phyloP scores from a whole-genome alignment of 2,329 filamentous ascomycete genomes.

The Stagonosporopsis cucurbitacearum region DNA sequence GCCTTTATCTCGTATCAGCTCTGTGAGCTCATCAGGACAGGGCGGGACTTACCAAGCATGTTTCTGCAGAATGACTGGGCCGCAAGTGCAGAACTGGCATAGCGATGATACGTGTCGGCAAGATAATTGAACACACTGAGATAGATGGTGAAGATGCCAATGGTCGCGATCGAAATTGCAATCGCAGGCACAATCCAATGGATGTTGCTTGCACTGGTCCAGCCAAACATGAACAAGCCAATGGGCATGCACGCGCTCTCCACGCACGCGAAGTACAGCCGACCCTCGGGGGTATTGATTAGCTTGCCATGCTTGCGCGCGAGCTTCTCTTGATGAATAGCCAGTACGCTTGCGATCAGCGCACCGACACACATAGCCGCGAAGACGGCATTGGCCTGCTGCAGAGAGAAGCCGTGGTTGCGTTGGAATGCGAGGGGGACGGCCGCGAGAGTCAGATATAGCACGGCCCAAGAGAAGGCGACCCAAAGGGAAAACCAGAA shows the following conservation, averaged over 20 bases:
- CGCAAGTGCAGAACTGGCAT: conserved; percentile 83
- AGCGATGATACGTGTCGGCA: conserved; percentile 84
- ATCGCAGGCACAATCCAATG: conserved; percentile 77
- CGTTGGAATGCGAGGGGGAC: conserved; percentile 77
- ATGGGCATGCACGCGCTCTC: conserved; percentile 76
- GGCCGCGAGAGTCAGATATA: conserved; percentile 84
- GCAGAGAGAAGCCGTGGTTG: conserved; percentile 70
- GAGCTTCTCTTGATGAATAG: conserved; percentile 75
- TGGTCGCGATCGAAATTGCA: conserved; percentile 75
- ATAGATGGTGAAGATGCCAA: conserved; percentile 80
- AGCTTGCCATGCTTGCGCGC: conserved; percentile 56
- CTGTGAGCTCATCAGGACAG: background rate
- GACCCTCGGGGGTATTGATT: conserved; percentile 67
- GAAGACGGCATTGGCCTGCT: conserved; percentile 76
- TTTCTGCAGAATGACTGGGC: conserved; percentile 89
- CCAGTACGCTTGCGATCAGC: conserved; percentile 69
- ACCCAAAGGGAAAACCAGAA: conserved; percentile 92
- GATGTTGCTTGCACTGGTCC: conserved; percentile 66
- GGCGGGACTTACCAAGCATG: conserved; percentile 63
- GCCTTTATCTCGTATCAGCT: conserved; percentile 38
- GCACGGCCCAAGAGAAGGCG: conserved; percentile 84
- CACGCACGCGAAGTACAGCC: conserved; percentile 84
- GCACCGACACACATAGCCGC: conserved; percentile 72
- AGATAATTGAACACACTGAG: conserved; percentile 92
- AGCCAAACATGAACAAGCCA: conserved; percentile 83